Percentiles rank a stretch among this genome's conserved stretches.
phyloP scores from a whole-genome alignment of 2,329 filamentous ascomycete genomes.

The Fusarium algeriense region DNA sequence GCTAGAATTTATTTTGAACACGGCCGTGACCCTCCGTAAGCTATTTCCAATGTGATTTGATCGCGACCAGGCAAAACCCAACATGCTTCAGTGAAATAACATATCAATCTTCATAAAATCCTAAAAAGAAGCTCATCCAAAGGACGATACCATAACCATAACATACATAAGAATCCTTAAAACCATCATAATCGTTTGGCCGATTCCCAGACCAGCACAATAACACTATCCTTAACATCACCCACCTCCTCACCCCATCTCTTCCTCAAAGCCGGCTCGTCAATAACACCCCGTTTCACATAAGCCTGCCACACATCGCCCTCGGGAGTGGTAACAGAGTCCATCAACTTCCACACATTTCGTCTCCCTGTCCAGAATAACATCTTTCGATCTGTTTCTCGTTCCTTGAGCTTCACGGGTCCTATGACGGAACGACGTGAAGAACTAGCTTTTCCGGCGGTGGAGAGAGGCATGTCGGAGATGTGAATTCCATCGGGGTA shows the following conservation, averaged over 20 bases:
- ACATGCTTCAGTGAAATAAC: not conserved
- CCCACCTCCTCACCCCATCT: constrained; percentile 21
- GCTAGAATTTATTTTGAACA: no score
- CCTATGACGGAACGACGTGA: constrained; percentile 43
- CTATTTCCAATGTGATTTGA: no score
- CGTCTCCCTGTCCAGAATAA: constrained; percentile 53
- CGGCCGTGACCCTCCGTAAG: no score
- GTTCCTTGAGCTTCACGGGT: constrained; percentile 51
- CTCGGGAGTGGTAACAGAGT: constrained; percentile 51
- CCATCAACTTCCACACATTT: constrained; percentile 58
- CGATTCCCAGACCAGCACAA: constrained; percentile 48
- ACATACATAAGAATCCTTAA: constrained; percentile 29
- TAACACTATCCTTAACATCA: constrained; percentile 40
- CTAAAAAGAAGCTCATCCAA: constrained; percentile 2
- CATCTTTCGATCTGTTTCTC: constrained; percentile 47
- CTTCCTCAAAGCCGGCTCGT: constrained; percentile 31
- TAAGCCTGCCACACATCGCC: constrained; percentile 63
- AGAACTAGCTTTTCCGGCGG: not conserved
- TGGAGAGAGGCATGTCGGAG: constrained; percentile 36
- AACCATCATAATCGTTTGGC: constrained; percentile 30
- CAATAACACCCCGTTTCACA: constrained; percentile 49
- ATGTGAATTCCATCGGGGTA: constrained; percentile 55
- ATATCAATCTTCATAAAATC: constrained; percentile 1
- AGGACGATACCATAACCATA: constrained; percentile 22
- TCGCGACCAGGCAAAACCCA: no score